Evolutionary conservation across 2,329 filamentous ascomycete species (phyloP).

Genomic region (Cladophialophora yegresii): DNA sequence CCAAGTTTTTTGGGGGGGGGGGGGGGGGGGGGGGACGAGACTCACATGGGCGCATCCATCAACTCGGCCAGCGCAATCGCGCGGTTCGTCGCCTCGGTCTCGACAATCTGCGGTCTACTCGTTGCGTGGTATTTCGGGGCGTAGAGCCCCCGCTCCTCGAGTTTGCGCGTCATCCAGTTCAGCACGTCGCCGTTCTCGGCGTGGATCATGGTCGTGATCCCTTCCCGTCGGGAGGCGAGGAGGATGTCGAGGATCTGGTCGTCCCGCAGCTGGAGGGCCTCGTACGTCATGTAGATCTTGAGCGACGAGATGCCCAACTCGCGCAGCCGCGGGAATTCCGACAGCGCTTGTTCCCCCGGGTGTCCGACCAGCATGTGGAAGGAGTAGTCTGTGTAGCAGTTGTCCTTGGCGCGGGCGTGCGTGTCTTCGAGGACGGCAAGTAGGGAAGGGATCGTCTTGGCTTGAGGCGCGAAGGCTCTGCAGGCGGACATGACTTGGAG

Average conservation of each 20-base stretch:
- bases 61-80: slow-evolving; percentile 55
- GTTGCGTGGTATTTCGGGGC: slow-evolving; percentile 52
- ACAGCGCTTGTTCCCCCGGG: slow-evolving; percentile 50
- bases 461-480: slow-evolving; percentile 51
- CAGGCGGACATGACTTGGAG: neutral
- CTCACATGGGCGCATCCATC: slow-evolving; percentile 52
- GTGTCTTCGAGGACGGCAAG: slow-evolving; percentile 49
- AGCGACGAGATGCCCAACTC: slow-evolving; percentile 48
- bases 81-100: slow-evolving; percentile 51
- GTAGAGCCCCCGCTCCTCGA: slow-evolving; percentile 46
- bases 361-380: slow-evolving; percentile 58
- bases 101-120: slow-evolving; percentile 50
- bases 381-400: slow-evolving; percentile 54
- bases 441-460: slow-evolving; percentile 49
- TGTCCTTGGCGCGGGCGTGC: slow-evolving; percentile 47
- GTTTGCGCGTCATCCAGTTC: slow-evolving; percentile 46
- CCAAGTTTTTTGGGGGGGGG: no score
- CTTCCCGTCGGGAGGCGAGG: slow-evolving; percentile 48
- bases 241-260: slow-evolving; percentile 53
- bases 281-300: slow-evolving; percentile 54
- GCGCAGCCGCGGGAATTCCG: slow-evolving; percentile 44
- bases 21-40: neutral
- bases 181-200: slow-evolving; percentile 54
- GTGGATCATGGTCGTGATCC: slow-evolving; percentile 55
- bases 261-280: slow-evolving; percentile 46